These are phyloP conservation scores for Arachis monticola DNA, from an alignment of 331 rosid species.

Conservation along the genomic window DNA sequence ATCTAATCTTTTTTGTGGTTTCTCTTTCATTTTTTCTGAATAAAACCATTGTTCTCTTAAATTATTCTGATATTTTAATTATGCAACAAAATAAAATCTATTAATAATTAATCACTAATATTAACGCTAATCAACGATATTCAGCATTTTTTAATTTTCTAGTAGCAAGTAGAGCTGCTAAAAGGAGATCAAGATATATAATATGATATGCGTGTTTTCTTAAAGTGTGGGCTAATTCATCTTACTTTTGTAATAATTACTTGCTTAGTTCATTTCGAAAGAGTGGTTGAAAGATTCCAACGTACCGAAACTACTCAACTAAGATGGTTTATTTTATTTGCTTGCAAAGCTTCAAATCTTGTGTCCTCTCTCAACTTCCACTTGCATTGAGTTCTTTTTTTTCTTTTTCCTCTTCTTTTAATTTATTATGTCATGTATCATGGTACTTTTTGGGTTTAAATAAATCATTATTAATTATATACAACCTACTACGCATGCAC, in stretches of 20 bases:
- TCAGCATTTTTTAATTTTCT: too few species aligned
- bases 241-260: slow-evolving; percentile 42
- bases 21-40: too few species aligned
- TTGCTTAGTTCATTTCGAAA: slow-evolving; percentile 39
- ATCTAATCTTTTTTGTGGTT: too few species aligned
- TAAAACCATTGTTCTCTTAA: too few species aligned
- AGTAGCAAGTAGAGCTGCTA: too few species aligned
- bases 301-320: slow-evolving; percentile 38
- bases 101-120: too few species aligned
- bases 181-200: not conserved
- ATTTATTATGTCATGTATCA: slow-evolving; percentile 7
- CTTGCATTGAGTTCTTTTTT: slow-evolving; percentile 23
- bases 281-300: slow-evolving; percentile 33
- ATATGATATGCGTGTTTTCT: slow-evolving; percentile 47
- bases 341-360: slow-evolving; percentile 42
- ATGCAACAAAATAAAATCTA: too few species aligned
- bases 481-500: slow-evolving; percentile 30
- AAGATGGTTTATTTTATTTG: slow-evolving; percentile 24
- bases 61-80: too few species aligned
- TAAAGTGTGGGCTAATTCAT: slow-evolving; percentile 51
- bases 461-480: slow-evolving; percentile 29
- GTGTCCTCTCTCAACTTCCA: slow-evolving; percentile 40
- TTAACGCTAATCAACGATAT: too few species aligned
- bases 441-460: slow-evolving; percentile 24
- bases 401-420: not conserved